Base-by-base conservation (phyloP, 768 basidiomycete species). In the Trametes punicea region DNA sequence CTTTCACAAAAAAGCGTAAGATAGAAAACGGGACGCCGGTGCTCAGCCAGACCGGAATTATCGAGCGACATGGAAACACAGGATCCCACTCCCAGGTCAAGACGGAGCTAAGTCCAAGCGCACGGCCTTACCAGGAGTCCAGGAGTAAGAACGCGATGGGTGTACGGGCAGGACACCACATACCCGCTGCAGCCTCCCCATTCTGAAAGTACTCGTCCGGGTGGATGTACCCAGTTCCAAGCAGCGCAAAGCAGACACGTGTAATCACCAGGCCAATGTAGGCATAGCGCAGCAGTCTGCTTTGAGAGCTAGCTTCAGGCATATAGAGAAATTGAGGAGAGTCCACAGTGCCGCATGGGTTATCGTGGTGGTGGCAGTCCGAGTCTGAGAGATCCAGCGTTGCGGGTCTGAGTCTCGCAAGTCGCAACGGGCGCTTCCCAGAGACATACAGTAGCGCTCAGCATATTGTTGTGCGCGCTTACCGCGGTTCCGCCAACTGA, bases 191-290 rank as follows among this genome's bases (percentile, higher is more conserved):
- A 18, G 70, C 61, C 59, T 75, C 74, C 30, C 71, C 74, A 57
- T 71, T 74, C 62, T 75, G 74, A 61, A 75, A 72, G 54, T 73
- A 65, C 61, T 75, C 74, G 53, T 75, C 74, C 8, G 74, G 74
- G 51, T 75, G 74, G 33, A 75, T 75, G 52, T 75, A 75, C 1
- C 68, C 74, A 6, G 64, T 67, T 18, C 73, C 70, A 47, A 57
- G 62, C 18, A 75, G 52, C 6, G 74, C 74, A 15, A 70, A 66
- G 53, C 65, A 64, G 31, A 53, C 44, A 5, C 67, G 65, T 10
- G 61, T 20, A 10, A 55, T 4, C 6, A 64, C n/a, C 9, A 68
- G 55, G 13, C 21, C 49, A 9, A 18, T 6, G 46, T 68, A 68
- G 10, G 60, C 23, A 18, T n/a, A 31, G 27, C 56, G 53, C n/a